Evolutionary conservation across 768 basidiomycete genomes (phyloP).

Genomic region (Suillus americanus): DNA sequence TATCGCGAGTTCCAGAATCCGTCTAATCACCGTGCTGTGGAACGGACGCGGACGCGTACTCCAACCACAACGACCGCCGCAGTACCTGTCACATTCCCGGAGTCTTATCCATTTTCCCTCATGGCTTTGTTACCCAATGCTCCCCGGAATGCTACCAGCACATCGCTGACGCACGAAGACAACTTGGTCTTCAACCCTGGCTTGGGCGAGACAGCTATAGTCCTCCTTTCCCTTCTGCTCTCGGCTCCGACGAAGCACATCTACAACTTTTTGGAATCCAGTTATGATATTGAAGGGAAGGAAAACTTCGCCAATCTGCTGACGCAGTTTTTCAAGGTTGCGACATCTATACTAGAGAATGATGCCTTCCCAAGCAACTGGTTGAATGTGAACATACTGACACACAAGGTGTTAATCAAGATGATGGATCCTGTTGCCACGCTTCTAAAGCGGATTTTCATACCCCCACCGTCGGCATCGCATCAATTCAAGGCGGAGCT

Average conservation of each 20-base stretch:
- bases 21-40: conserved; percentile 65
- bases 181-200: conserved; percentile 66
- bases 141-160: conserved; percentile 41
- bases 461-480: conserved; percentile 65
- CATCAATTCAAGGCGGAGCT: conserved; percentile 70
- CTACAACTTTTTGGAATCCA: conserved; percentile 73
- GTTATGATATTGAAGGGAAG: conserved; percentile 85
- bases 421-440: conserved; percentile 81
- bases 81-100: conserved; percentile 84
- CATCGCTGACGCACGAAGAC: conserved; percentile 43
- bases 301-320: conserved; percentile 74
- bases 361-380: conserved; percentile 89
- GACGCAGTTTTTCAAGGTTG: conserved; percentile 78
- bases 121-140: conserved; percentile 63
- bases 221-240: conserved; percentile 77
- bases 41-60: conserved; percentile 61
- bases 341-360: conserved; percentile 76
- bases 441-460: conserved; percentile 77
- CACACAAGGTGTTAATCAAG: conserved; percentile 85
- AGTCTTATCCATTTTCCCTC: conserved; percentile 91
- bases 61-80: conserved; percentile 55
- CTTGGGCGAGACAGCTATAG: conserved; percentile 83
- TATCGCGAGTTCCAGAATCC: conserved; percentile 81
- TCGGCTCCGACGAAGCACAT: conserved; percentile 80
- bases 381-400: conserved; percentile 88